These are phyloP conservation scores for Apophysomyces variabilis DNA, from an alignment of 371 early-diverging fungal species.

Conservation along the genomic window DNA sequence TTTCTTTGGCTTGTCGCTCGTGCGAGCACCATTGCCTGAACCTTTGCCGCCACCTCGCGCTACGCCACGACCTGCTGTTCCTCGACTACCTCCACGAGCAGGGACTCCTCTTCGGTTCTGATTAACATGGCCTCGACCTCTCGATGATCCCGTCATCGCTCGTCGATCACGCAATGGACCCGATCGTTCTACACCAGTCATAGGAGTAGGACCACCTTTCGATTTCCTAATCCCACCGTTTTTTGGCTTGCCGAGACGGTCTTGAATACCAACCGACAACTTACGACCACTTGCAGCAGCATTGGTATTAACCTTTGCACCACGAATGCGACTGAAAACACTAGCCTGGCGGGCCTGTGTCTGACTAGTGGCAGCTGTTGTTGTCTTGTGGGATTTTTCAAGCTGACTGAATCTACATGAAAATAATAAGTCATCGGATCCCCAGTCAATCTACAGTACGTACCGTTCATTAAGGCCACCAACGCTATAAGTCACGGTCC, in stretches of 20 bases:
- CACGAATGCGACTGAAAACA: slow-evolving; percentile 46
- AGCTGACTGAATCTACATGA: slow-evolving; percentile 32
- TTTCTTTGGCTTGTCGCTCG: slow-evolving; percentile 12
- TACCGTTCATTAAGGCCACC: slow-evolving; percentile 57
- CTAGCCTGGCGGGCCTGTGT: slow-evolving; percentile 15
- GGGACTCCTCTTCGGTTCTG: neutral
- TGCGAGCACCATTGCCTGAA: neutral
- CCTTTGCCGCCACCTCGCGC: slow-evolving; percentile 4
- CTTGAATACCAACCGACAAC: slow-evolving; percentile 33
- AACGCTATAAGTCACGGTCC: slow-evolving; percentile 28
- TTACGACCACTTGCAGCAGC: slow-evolving; percentile 16
- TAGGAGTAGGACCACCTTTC: slow-evolving; percentile 18
- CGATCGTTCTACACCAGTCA: slow-evolving; percentile 24
- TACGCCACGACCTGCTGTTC: slow-evolving; percentile 2
- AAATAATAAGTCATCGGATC: slow-evolving; percentile 2
- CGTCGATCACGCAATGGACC: slow-evolving; percentile 12
- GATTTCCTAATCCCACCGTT: slow-evolving; percentile 35
- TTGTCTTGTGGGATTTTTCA: slow-evolving; percentile 13
- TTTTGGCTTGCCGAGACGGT: slow-evolving; percentile 36
- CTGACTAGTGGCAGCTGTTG: slow-evolving; percentile 1
- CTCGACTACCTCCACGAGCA: neutral
- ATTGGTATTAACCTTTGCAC: slow-evolving; percentile 16
- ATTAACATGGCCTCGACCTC: slow-evolving; percentile 1
- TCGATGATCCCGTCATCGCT: slow-evolving; percentile 1
- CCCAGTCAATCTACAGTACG: neutral